These are phyloP conservation scores for Lotmaria passim DNA, from an alignment of 208 protist genomes.

Conservation along the genomic window DNA sequence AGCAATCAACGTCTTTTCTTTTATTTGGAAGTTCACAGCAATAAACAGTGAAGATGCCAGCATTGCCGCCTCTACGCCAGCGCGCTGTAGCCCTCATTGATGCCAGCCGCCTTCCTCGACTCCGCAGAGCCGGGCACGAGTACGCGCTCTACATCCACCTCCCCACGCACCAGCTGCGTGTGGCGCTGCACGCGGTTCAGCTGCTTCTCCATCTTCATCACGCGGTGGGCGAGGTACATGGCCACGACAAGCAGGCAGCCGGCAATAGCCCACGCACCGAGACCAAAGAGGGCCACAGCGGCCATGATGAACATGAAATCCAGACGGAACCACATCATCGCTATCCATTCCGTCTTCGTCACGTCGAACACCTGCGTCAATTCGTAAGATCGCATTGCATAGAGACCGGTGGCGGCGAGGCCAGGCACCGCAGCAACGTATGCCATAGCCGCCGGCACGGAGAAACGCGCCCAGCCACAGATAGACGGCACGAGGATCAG, in stretches of 20 bases:
- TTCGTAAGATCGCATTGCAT: constrained; percentile 47
- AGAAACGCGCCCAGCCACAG: constrained; percentile 57
- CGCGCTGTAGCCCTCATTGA: constrained; percentile 49
- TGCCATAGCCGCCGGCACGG: constrained; percentile 41
- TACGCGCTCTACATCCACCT: constrained; percentile 66
- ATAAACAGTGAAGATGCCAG: neutral
- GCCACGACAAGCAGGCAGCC: constrained; percentile 53
- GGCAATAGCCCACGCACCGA: constrained; percentile 60
- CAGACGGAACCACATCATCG: constrained; percentile 87
- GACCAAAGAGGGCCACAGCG: constrained; percentile 59
- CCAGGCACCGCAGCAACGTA: constrained; percentile 52
- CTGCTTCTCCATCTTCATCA: constrained; percentile 79
- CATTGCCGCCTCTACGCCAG: constrained; percentile 4
- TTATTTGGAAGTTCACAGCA: too few species aligned
- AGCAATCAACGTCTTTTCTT: neutral
- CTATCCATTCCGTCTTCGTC: constrained; percentile 69
- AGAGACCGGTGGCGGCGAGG: constrained; percentile 56
- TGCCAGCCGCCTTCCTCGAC: constrained; percentile 48
- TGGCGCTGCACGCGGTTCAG: constrained; percentile 47
- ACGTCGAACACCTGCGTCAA: constrained; percentile 46
- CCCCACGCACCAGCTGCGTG: constrained; percentile 76
- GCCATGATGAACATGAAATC: constrained; percentile 79
- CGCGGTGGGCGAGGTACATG: constrained; percentile 73
- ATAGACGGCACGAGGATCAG: constrained; percentile 43
- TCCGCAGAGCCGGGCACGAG: constrained; percentile 57